A percentile compares a stretch with the other conserved stretches of the same genome.
Evolutionary conservation across 2,329 filamentous ascomycete genomes (phyloP).

Genomic region (Colletotrichum neosansevieriae): DNA sequence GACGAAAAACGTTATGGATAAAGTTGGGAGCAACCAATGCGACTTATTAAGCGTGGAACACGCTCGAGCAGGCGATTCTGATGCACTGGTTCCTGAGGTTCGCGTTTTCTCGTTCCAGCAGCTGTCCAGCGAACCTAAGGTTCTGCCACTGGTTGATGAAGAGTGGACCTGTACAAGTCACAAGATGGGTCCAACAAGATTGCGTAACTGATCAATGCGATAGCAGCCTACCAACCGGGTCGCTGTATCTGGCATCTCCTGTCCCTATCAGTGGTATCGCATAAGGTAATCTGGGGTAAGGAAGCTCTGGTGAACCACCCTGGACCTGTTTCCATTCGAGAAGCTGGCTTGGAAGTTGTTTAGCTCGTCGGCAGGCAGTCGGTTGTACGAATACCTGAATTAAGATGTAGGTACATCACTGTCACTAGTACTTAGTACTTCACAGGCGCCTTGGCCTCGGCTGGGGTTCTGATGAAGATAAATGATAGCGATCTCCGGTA

Average conservation of each 20-base stretch:
- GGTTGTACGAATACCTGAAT: not conserved
- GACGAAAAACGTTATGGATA: constrained; percentile 3
- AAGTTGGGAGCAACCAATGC: constrained; percentile 17
- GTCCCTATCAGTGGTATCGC: constrained; percentile 23
- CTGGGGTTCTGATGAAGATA: constrained; percentile 10
- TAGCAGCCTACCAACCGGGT: constrained; percentile 26
- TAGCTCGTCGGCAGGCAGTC: not conserved
- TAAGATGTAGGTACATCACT: not conserved
- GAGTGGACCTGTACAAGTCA: constrained; percentile 37
- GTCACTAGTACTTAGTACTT: not conserved
- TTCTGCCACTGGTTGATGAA: too few species aligned
- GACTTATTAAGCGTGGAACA: constrained; percentile 18
- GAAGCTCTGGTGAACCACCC: constrained; percentile 28
- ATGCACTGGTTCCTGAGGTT: constrained; percentile 34
- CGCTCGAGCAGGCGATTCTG: constrained; percentile 29
- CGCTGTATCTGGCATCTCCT: constrained; percentile 18
- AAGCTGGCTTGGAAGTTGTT: constrained; percentile 16
- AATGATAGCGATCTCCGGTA: constrained; percentile 15
- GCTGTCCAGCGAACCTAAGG: not conserved
- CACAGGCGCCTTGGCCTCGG: constrained; percentile 12
- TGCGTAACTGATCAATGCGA: constrained; percentile 37
- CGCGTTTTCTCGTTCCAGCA: not conserved
- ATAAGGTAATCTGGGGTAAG: constrained; percentile 37
- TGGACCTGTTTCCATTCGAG: constrained; percentile 22
- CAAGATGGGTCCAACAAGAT: constrained; percentile 27